Base-by-base conservation (phyloP, 2,329 filamentous ascomycete genomes). In the Cyclaneusma minus region DNA sequence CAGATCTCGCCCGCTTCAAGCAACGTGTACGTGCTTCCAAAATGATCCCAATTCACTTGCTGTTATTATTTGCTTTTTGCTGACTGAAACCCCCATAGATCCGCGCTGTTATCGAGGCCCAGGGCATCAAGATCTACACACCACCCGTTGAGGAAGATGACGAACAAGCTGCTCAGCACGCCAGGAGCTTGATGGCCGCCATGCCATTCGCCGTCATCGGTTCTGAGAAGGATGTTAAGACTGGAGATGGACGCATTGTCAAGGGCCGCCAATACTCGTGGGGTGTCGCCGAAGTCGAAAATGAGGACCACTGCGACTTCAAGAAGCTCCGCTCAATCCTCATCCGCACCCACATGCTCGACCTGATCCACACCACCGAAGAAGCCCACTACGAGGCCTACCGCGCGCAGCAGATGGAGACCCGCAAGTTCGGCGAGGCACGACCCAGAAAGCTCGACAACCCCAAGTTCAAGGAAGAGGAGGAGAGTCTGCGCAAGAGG, bases 391-490 rank as follows among this genome's bases (percentile, higher is more conserved):
- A 98, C 64, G 89, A 98, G 60, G 87, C 83, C 34, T 98, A 98
- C 68, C 87, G 89, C 46, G 89, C 89, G 29, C 83, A 92, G 58
- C 91, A 98, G 62, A 98, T 98, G 89, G 89, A 98, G 68, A 98
- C 89, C 26, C 75, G 89, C 61, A 98, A 98, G 62, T 95, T 98
- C 45, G 89, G 89, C 58, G 91, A 98, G 64, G 87, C 85, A 33
- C 76, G 87, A 41, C 89, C 89, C 43, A 71, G 87, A 58, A 98
- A 98, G 72, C 68, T 98, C 45, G 89, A 98, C 64, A 98, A 98
- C 68, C 89, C 89, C 61, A 98, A 98, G 68, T 98, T 95, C 72
- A 98, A 98, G 73, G 89, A 98, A 56, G 89, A 98, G 60, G 89
- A 98, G 54, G 89, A 98, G 68, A 81, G 82, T 35, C 74, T 98